Percentiles rank a stretch among this genome's conserved stretches.
phyloP scores from a whole-genome alignment of 768 basidiomycete genomes.

The Kwoniella sp. region DNA sequence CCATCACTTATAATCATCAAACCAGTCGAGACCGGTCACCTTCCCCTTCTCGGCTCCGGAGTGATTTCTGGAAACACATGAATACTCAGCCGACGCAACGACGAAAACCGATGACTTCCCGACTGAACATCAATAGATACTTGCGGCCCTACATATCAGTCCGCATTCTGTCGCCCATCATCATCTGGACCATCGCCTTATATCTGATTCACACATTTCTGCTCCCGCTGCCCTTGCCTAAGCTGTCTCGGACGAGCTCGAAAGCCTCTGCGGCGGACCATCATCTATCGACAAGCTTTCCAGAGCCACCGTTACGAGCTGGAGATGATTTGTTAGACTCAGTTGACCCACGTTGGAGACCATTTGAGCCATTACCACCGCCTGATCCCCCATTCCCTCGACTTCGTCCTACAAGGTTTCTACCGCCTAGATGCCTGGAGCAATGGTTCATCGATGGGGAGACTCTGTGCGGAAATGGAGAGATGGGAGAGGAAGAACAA shows the following conservation, averaged over 20 bases:
- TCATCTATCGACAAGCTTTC: conserved; percentile 36
- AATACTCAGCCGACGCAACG: conserved; percentile 1
- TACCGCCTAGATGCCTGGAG: conserved; percentile 46
- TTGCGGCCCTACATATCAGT: conserved; percentile 16
- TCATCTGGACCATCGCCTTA: conserved; percentile 31
- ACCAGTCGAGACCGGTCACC: conserved; percentile 11
- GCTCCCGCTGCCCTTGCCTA: conserved; percentile 32
- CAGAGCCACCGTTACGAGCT: conserved; percentile 37
- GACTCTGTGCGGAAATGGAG: conserved; percentile 38
- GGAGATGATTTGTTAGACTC: conserved; percentile 44
- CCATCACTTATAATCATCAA: conserved; percentile 13
- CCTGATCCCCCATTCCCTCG: conserved; percentile 48
- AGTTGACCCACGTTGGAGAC: conserved; percentile 36
- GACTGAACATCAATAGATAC: conserved; percentile 3
- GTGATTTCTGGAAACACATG: conserved; percentile 15
- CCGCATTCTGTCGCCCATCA: conserved; percentile 20
- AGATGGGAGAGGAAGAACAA: conserved; percentile 48
- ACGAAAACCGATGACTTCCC: neutral
- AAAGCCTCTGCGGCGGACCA: conserved; percentile 16
- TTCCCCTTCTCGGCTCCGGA: conserved; percentile 19
- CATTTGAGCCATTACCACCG: conserved; percentile 38
- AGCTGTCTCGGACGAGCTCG: neutral
- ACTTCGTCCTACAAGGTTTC: conserved; percentile 44
- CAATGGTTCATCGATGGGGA: conserved; percentile 53
- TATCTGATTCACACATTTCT: conserved; percentile 33